phyloP scores from a whole-genome alignment of 2,329 filamentous ascomycete genomes.

The Dryadomyces quercus-mongolicae region DNA sequence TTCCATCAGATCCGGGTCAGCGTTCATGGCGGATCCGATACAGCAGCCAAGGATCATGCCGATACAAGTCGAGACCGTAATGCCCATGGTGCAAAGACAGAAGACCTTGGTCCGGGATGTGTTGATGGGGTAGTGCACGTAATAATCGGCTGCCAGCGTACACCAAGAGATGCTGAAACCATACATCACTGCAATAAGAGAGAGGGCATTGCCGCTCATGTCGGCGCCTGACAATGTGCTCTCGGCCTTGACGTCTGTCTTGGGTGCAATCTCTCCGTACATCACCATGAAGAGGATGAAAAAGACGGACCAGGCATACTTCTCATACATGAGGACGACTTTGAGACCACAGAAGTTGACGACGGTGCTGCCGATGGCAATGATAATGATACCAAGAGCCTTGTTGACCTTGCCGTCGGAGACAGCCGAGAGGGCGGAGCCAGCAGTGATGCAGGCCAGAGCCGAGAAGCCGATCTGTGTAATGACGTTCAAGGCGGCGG shows the following conservation, averaged over 20 bases:
- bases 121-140: conserved; percentile 33
- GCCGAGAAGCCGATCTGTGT: conserved; percentile 38
- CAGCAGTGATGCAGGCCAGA: conserved; percentile 38
- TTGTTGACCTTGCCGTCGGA: conserved; percentile 29
- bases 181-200: conserved; percentile 31
- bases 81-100: conserved; percentile 32
- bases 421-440: conserved; percentile 32
- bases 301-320: conserved; percentile 36
- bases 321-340: conserved; percentile 34
- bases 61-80: conserved; percentile 33
- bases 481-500: conserved; percentile 36
- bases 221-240: conserved; percentile 22
- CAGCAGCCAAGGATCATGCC: conserved; percentile 51
- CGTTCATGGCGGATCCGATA: conserved; percentile 47
- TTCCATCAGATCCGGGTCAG: conserved; percentile 36
- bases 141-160: conserved; percentile 30
- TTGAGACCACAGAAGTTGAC: conserved; percentile 39
- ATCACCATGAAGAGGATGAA: conserved; percentile 36
- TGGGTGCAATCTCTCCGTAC: conserved; percentile 29
- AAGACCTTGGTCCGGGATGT: conserved; percentile 33
- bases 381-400: conserved; percentile 38
- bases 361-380: conserved; percentile 33
- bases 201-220: conserved; percentile 26
- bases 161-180: conserved; percentile 35
- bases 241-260: conserved; percentile 25